These are phyloP conservation scores for Penicillium frequentans DNA, from an alignment of 2,329 filamentous ascomycete species.

Conservation along the genomic window DNA sequence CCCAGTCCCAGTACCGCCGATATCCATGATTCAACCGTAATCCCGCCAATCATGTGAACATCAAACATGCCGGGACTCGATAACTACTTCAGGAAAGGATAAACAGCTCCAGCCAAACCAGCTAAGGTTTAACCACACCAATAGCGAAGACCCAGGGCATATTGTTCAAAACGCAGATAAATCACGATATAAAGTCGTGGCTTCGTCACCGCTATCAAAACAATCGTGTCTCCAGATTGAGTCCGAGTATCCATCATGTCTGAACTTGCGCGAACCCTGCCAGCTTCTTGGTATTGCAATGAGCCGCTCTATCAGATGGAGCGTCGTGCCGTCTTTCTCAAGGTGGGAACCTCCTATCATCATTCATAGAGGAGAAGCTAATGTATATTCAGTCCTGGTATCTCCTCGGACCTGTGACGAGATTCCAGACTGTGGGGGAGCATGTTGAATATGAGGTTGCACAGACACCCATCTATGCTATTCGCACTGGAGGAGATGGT, in stretches of 20 bases:
- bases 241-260: constrained; percentile 25
- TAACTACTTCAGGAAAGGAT: constrained; percentile 35
- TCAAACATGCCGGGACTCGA: constrained; percentile 23
- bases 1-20: background rate
- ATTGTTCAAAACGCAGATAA: background rate
- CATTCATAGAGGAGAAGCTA: background rate
- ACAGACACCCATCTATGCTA: constrained; percentile 44
- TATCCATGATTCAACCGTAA: background rate
- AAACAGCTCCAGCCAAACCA: constrained; percentile 14
- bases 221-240: background rate
- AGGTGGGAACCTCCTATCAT: constrained; percentile 29
- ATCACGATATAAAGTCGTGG: constrained; percentile 7
- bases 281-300: constrained; percentile 56
- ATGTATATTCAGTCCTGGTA: constrained; percentile 49
- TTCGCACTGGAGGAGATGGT: constrained; percentile 34
- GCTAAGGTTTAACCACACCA: constrained; percentile 5
- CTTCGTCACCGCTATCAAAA: background rate
- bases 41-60: constrained; percentile 3
- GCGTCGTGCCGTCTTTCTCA: constrained; percentile 51
- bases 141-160: background rate
- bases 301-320: constrained; percentile 52
- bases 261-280: constrained; percentile 44
- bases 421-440: constrained; percentile 45
- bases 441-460: constrained; percentile 53
- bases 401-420: constrained; percentile 53